Percentiles rank a stretch among this genome's conserved stretches.
These are phyloP conservation scores for Davidsoniella neocaledoniae DNA, from an alignment of 2,329 filamentous ascomycete species.

Conservation along the genomic window DNA sequence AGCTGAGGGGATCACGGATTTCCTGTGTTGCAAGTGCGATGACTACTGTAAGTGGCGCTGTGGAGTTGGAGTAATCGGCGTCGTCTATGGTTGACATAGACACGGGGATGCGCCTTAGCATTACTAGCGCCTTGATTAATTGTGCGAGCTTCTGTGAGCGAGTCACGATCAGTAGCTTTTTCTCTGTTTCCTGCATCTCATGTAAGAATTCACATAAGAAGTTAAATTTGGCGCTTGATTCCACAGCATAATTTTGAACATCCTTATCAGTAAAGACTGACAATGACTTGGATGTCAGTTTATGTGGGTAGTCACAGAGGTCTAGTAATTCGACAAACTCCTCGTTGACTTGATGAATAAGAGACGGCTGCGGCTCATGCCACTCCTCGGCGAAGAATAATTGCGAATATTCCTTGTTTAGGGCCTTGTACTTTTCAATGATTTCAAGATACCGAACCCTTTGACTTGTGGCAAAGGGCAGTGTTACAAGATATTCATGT, in stretches of 20 bases:
- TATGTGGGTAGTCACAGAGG: conserved; percentile 40
- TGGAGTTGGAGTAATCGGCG: conserved; percentile 17
- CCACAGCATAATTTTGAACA: conserved; percentile 35
- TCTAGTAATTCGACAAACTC: conserved; percentile 35
- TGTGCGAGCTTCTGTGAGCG: conserved; percentile 32
- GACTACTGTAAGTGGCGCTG: conserved; percentile 24
- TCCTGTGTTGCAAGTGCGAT: conserved; percentile 26
- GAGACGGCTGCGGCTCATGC: conserved; percentile 22
- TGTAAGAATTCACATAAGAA: conserved; percentile 41
- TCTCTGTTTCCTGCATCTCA: conserved; percentile 24
- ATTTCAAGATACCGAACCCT: conserved; percentile 35
- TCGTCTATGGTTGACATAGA: conserved; percentile 19
- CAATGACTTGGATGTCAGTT: conserved; percentile 28
- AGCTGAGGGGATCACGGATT: conserved; percentile 21
- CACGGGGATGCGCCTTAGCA: conserved; percentile 23
- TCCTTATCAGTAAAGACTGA: conserved; percentile 23
- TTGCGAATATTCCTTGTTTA: conserved; percentile 29
- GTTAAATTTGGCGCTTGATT: conserved; percentile 42
- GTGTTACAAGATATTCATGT: conserved; percentile 34
- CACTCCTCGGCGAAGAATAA: conserved; percentile 25
- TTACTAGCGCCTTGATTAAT: conserved; percentile 33
- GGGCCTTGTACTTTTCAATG: conserved; percentile 26
- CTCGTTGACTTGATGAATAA: conserved; percentile 31
- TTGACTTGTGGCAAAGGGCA: conserved; percentile 37
- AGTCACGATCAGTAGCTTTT: conserved; percentile 36